Base-by-base conservation (phyloP, 1,284 basidiomycete genomes). In the Naganishia sp. region DNA sequence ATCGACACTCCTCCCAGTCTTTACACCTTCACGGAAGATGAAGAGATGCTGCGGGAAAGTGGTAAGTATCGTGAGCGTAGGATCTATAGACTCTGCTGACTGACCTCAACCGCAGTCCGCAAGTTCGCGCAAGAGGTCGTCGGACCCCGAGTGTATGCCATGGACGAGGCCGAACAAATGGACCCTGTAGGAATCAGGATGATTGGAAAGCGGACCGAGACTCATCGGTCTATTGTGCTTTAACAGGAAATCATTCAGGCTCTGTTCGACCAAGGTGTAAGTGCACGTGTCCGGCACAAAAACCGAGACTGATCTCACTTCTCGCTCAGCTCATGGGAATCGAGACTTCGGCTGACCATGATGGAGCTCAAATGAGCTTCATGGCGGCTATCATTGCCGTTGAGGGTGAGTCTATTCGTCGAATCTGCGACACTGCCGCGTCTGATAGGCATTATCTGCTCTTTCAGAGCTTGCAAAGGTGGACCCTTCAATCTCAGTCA, bases 91-190 rank as follows among this genome's bases (percentile, higher is more conserved):
- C 23, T 33, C n/a, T 13, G 0, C 43, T 9, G 23, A 7, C 25
- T 11, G 33, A 16, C 36, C 46, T 61, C 9, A 61, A 15, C 16
- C 16, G 48, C 69, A 92, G 94, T 96, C 28, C 85, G 85, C 75
- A 87, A 90, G 48, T 98, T 97, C 72, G 92, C 95, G 0, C 83
- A 86, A 68, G 93, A 98, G 65, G 88, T 95, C 42, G 86, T 99
- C 25, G 90, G 81, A 11, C 95, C 96, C 53, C 91, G 87, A 77
- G 94, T 97, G 64, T 86, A 88, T 48, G 91, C 94, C 75, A 99
- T 99, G 96, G 95, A 99, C 78, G 95, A 99, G 83, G 89, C 88
- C 63, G 96, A 99, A 80, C 83, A 82, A 74, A 99, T 99, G 96
- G 93, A 97, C 78, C 87, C 90, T 1, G 83, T 71, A 33, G 48